Evolutionary conservation across 805 yeast species (phyloP), one percentile per base, ranked within the genome.

Genomic region (Wickerhamomyces rabaulensis): DNA sequence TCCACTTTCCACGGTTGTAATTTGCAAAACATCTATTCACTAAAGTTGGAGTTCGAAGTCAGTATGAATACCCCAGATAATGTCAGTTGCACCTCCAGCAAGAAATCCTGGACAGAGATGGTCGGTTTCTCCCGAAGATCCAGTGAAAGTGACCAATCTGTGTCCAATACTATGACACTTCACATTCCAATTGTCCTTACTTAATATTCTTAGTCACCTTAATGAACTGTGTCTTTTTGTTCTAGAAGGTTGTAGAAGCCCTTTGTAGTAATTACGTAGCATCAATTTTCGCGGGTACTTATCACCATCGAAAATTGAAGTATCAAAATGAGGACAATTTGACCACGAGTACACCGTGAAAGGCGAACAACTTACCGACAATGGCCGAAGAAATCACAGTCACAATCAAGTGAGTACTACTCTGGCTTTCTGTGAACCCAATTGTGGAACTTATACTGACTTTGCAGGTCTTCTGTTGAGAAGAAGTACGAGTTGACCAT

Each of bases 401-500:
- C 8, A 45, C 45, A 23, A 55, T 57, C 45, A 57, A 57, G 62
- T 57, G 26, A 40, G 58, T 41, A 5, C 17, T 20, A 21, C 5
- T 16, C 6, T 17, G 27, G 27, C 10, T 25, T 25, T 25, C 27
- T 25, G n/a, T n/a, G n/a, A n/a, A 21, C 33, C 3, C 29, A 20
- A 33, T 15, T 19, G 6, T 9, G 29, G 29, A 16, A 21, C 13
- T 13, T 9, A 9, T 36, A 42, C 50, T 43, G 46, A 38, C 47
- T 13, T 3, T 13, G 9, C 41, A 59, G 63, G 44, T 52, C 63
- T 10, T 56, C 95, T 6, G 94, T 92, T 17, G 96, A 88, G 62
- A 79, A 82, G 66, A 88, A 87, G 66, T 84, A 84, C 70, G 80
- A 82, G 42, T 74, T 90, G 43, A 61, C 73, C 5, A 75, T 87